Percentiles rank a stretch among this genome's conserved stretches.
Conservation (phyloP, 2,329 filamentous ascomycete genomes). For the Colletotrichum musicola region DNA sequence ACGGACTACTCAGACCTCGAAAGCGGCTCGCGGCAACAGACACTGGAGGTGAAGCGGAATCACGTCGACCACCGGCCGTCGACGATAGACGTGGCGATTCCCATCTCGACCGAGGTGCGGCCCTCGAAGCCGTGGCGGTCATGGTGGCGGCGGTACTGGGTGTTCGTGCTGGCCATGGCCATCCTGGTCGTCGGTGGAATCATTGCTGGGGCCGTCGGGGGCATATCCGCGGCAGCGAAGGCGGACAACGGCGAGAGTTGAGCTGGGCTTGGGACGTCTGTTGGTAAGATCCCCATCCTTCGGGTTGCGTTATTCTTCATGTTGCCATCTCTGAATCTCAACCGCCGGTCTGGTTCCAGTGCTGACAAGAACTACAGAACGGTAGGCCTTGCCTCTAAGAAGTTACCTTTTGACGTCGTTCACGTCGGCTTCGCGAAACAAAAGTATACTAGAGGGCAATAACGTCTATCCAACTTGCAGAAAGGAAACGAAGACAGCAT, state of each 20-base stretch:
- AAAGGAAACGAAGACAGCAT: too few species aligned
- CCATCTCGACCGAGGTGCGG: conserved; percentile 7
- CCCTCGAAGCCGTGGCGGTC: neutral
- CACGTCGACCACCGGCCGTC: conserved; percentile 14
- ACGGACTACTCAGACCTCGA: neutral
- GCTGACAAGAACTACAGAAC: too few species aligned
- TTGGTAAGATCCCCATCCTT: too few species aligned
- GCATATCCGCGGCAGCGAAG: conserved; percentile 19
- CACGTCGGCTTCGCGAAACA: too few species aligned
- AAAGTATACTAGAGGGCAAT: too few species aligned
- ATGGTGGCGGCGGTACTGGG: conserved; percentile 34
- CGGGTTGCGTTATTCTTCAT: too few species aligned
- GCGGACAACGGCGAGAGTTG: neutral
- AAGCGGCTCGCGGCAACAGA: conserved; percentile 1
- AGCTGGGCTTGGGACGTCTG: neutral
- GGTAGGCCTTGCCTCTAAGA: too few species aligned
- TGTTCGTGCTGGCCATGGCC: conserved; percentile 29
- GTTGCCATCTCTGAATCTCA: too few species aligned
- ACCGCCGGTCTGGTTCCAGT: too few species aligned
- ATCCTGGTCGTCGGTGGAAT: conserved; percentile 28
- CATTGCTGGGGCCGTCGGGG: conserved; percentile 31
- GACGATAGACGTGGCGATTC: conserved; percentile 24
- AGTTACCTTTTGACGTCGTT: too few species aligned
- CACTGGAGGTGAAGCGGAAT: conserved; percentile 3
- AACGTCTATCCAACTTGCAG: too few species aligned